Percentiles rank a stretch among this genome's conserved stretches.
Conservation (phyloP, 805 yeast genomes). For the Yarrowia sp. region DNA sequence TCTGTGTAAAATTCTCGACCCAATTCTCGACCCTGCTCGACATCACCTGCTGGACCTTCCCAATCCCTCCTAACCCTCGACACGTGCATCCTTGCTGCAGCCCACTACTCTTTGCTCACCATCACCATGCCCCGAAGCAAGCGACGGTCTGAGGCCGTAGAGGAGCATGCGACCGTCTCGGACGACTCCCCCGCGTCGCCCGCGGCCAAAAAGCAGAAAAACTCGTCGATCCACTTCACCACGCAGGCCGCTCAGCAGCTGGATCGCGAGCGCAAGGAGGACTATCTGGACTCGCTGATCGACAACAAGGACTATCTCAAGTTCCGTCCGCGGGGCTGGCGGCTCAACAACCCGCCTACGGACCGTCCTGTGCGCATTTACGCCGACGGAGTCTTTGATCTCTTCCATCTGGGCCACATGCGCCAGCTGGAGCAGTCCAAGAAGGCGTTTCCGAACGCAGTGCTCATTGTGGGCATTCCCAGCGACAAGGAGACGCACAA, state of each 20-base stretch:
- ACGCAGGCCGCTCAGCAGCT: slow-evolving; percentile 21
- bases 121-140: neutral
- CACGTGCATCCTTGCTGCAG: slow-evolving; percentile 8
- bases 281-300: slow-evolving; percentile 21
- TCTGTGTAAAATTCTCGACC: too few relatives aligned
- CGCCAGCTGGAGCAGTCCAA: slow-evolving; percentile 96
- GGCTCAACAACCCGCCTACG: slow-evolving; percentile 75
- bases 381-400: slow-evolving; percentile 97
- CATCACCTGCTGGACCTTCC: neutral
- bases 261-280: slow-evolving; percentile 15
- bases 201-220: neutral
- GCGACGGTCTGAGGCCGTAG: neutral
- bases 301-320: slow-evolving; percentile 22
- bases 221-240: neutral
- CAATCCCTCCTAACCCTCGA: neutral
- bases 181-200: neutral
- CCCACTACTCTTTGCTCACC: neutral
- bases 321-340: slow-evolving; percentile 67
- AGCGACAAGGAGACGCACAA: slow-evolving; percentile 87
- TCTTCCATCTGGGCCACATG: slow-evolving; percentile 97
- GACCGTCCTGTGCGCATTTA: slow-evolving; percentile 90
- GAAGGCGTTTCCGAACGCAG: slow-evolving; percentile 80
- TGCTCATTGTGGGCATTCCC: slow-evolving; percentile 87
- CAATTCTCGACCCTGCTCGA: too few relatives aligned
- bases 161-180: neutral